These are phyloP conservation scores for Diaporthe nobilis DNA, from an alignment of 2,329 filamentous ascomycete genomes.

Conservation along the genomic window DNA sequence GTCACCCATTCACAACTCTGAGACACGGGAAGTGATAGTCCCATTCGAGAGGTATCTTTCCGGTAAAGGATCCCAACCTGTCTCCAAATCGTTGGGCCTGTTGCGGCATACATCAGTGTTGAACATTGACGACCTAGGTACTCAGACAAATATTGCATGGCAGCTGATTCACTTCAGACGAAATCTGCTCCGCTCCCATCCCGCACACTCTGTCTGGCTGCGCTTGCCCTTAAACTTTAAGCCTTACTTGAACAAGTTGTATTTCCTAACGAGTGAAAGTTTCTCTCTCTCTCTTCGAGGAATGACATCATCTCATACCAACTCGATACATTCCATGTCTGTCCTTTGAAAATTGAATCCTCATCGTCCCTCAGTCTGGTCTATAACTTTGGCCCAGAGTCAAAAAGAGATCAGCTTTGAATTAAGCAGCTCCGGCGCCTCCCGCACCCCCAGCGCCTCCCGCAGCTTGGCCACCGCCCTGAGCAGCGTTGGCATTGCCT, in stretches of 20 bases:
- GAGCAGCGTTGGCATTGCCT: not conserved
- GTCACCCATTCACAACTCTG: no score
- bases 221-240: not conserved
- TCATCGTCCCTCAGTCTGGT: not conserved
- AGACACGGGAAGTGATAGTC: no score
- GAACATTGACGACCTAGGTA: no score
- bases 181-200: no score
- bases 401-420: not conserved
- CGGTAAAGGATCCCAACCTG: no score
- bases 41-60: no score
- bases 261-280: not conserved
- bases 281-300: not conserved
- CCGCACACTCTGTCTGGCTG: no score
- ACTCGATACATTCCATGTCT: not conserved
- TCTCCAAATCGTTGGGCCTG: no score
- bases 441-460: not conserved
- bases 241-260: not conserved
- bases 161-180: no score
- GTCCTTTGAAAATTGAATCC: not conserved
- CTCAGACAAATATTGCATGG: no score
- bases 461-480: not conserved
- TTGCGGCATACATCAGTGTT: no score
- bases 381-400: not conserved
- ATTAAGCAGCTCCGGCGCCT: slow-evolving; percentile 7
- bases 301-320: not conserved